Conservation (phyloP, 2,329 filamentous ascomycete genomes). For the Fusarium lyarnte region DNA sequence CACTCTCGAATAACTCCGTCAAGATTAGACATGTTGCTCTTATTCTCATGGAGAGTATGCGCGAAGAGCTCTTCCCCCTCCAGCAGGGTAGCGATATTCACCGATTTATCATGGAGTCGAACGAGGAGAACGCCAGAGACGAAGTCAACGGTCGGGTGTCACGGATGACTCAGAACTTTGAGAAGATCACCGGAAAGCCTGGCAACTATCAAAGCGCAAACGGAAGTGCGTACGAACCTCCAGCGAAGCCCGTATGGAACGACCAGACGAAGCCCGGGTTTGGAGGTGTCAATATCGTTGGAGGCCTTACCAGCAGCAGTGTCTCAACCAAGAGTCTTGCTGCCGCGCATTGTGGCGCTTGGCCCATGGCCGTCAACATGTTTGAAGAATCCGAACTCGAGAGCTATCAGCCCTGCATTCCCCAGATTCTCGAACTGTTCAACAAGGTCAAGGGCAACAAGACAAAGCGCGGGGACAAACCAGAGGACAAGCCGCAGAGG, state of each 20-base stretch:
- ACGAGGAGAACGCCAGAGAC: slow-evolving; percentile 44
- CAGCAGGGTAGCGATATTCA: slow-evolving; percentile 52
- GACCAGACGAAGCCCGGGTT: slow-evolving; percentile 29
- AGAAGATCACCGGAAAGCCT: slow-evolving; percentile 34
- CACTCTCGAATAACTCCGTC: slow-evolving; percentile 40
- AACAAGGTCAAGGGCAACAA: slow-evolving; percentile 37
- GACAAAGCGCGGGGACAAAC: neutral
- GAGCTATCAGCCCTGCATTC: slow-evolving; percentile 56
- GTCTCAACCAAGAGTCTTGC: slow-evolving; percentile 56
- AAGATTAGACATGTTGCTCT: slow-evolving; percentile 56
- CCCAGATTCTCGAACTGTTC: slow-evolving; percentile 50
- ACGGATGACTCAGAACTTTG: slow-evolving; percentile 42
- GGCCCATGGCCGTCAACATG: slow-evolving; percentile 53
- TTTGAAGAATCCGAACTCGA: slow-evolving; percentile 53
- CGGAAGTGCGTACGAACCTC: slow-evolving; percentile 40
- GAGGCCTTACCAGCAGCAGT: slow-evolving; percentile 52
- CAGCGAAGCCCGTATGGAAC: slow-evolving; percentile 39
- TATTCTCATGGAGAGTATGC: slow-evolving; percentile 56
- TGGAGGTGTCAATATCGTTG: slow-evolving; percentile 53
- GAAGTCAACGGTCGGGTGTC: slow-evolving; percentile 43
- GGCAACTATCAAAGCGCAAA: slow-evolving; percentile 31
- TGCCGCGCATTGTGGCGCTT: slow-evolving; percentile 54
- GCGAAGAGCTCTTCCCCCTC: slow-evolving; percentile 56
- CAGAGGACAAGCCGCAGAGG: neutral
- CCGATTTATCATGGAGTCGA: slow-evolving; percentile 46